Percentiles rank a stretch among this genome's conserved stretches.
These are phyloP conservation scores for Thoreauomyces humboldtii DNA, from an alignment of 192 early-diverging fungal species.

Conservation along the genomic window DNA sequence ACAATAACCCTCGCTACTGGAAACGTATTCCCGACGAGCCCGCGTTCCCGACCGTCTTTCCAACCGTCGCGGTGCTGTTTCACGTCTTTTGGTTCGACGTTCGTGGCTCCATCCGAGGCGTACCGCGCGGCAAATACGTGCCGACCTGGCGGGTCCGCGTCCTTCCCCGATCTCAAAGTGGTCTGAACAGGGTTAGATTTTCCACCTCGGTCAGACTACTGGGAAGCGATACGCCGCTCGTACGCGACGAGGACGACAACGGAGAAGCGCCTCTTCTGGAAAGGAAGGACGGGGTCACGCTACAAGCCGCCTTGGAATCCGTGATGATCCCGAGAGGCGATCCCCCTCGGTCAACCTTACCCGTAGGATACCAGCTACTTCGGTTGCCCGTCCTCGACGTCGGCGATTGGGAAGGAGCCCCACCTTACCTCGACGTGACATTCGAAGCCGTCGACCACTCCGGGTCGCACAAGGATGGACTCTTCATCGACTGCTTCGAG, in stretches of 20 bases:
- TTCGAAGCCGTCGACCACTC: constrained; percentile 18
- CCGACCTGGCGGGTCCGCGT: constrained; percentile 22
- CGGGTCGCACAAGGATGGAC: constrained; percentile 6
- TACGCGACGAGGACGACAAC: no score
- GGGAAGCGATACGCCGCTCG: background rate
- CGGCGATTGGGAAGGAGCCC: background rate
- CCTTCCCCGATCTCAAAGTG: background rate
- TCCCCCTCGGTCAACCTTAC: background rate
- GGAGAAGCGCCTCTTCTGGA: no score
- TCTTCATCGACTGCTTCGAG: constrained; percentile 14
- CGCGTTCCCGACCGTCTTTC: background rate
- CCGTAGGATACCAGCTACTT: constrained; percentile 9
- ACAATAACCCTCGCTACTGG: background rate
- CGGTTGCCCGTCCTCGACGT: constrained; percentile 11
- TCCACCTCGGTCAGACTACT: background rate
- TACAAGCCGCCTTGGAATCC: background rate
- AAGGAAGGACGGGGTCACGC: background rate
- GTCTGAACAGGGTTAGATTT: background rate
- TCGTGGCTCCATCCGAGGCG: constrained; percentile 3
- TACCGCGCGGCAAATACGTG: constrained; percentile 21
- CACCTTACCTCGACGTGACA: constrained; percentile 1
- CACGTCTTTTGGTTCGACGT: constrained; percentile 25
- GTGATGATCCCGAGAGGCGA: background rate
- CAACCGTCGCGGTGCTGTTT: constrained; percentile 1
- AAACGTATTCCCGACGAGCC: background rate